A percentile compares a stretch with the other conserved stretches of the same genome.
Evolutionary conservation across 2,329 filamentous ascomycete genomes (phyloP).

Genomic region (Aspergillus uvarum): DNA sequence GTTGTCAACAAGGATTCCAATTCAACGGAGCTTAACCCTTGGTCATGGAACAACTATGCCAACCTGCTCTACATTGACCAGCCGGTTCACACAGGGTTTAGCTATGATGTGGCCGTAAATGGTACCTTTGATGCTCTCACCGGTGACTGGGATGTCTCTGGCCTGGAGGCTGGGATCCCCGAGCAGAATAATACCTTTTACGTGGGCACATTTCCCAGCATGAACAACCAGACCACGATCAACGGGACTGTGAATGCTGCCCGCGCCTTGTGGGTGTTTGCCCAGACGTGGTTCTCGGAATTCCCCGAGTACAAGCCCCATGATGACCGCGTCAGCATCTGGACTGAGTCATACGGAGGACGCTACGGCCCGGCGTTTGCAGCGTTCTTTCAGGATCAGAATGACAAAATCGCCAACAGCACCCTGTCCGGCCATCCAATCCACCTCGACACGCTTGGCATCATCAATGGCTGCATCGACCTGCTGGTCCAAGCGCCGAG

Average conservation of each 20-base stretch:
- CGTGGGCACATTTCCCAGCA: conserved; percentile 53
- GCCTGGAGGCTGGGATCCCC: conserved; percentile 30
- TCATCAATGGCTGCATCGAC: conserved; percentile 60
- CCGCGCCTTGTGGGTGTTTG: conserved; percentile 59
- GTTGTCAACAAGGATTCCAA: conserved; percentile 53
- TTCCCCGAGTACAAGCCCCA: conserved; percentile 63
- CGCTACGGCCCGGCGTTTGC: conserved; percentile 45
- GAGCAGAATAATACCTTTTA: conserved; percentile 54
- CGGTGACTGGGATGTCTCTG: conserved; percentile 25
- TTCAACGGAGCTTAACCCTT: conserved; percentile 55
- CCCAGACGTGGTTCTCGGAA: conserved; percentile 61
- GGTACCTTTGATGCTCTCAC: conserved; percentile 38
- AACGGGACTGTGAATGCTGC: conserved; percentile 55
- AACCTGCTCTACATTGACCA: conserved; percentile 73
- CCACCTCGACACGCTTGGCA: conserved; percentile 53
- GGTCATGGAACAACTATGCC: conserved; percentile 62
- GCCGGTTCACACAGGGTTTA: conserved; percentile 60
- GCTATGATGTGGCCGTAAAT: conserved; percentile 49
- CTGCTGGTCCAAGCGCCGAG: conserved; percentile 48
- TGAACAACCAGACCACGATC: conserved; percentile 45
- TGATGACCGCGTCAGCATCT: conserved; percentile 51
- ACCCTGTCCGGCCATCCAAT: conserved; percentile 35
- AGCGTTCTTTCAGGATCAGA: conserved; percentile 44
- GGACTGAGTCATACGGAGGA: conserved; percentile 49
- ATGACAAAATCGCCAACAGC: conserved; percentile 39